Base-by-base conservation (phyloP, 371 early-diverging fungal species). In the Quaeritorhiza haematococci region DNA sequence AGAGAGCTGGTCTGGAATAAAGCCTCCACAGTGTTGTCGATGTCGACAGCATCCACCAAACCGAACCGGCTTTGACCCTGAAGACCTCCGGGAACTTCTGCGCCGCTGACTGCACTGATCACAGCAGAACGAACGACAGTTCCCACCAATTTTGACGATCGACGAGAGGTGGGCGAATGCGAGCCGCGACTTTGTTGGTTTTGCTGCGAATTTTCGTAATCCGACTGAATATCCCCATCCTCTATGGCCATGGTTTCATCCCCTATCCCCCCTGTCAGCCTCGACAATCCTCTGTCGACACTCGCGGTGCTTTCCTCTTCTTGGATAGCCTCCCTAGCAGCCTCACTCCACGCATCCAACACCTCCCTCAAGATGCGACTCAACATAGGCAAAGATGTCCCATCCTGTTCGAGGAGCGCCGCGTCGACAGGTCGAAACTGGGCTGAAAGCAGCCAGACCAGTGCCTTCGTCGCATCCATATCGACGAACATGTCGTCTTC, bases 401-500 rank as follows among this genome's bases (percentile, higher is more conserved):
- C 42, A 28, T 23, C 24, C 23, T 7, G 13, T 13, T 38, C 19
- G 13, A 13, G 38, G 13, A 19, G 19, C 38, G 19, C 38, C 38
- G 38, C 38, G 19, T 61, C 74, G 6, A 65, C 67, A 0, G 78
- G 74, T 10, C 82, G 74, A 66, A 87, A 80, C 43, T 78, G 73
- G 3, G 80, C 67, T 1, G 72, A 65, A 3, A 89, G 44, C 1
- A 66, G 57, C 87, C 89, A 88, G 21, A 73, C 67, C 3, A 72
- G 66, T 13, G 89, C 86, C 35, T 79, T 75, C 27, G 74, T 63
- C 10, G 84, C 84, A 56, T 84, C 82, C 80, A 85, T 79, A 15
- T 78, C 75, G n/a, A 66, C 65, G n/a, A n/a, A n/a, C n/a, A n/a
- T n/a, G n/a, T n/a, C n/a, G 2, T 73, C 72, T 28, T 80, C 76